Evolutionary conservation across 73 alveolate species (phyloP), one percentile per base, ranked within the genome.

Genomic region (Paraurostyla sp.): DNA sequence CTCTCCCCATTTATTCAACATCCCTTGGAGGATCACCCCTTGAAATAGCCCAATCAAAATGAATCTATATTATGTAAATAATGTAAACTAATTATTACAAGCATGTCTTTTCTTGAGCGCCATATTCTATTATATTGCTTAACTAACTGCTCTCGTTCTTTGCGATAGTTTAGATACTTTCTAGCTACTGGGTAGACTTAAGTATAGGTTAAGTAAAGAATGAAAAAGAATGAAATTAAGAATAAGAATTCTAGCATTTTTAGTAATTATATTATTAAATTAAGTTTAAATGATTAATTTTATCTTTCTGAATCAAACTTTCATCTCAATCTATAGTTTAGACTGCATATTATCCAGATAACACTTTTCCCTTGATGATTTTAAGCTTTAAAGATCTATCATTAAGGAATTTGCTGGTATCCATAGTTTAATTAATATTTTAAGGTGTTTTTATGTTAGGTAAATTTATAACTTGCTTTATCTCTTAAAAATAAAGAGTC

Each of bases 11-110:
- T 75, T 22, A 22, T 7, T 75, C 69, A 9, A 75, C 73, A 75
- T 75, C 73, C 13, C 29, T 48, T 13, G 69, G 73, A 4, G 87
- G 87, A 33, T 75, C 87, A 3, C 87, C 87, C 33, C 87, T 75
- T 7, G 69, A 43, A 16, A 75, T 75, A 2, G 87, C 87, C 87
- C 87, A 75, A 49, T 75, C 87, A 75, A 75, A 75, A 29, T 75
- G 87, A 32, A 75, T 75, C 87, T 75, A 75, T 49, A 4, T 46
- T 11, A 25, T 11, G 7, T 9, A 18, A 7, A 6, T 15, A 75
- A 29, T 22, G 6, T 22, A 3, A 75, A 43, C 40, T 33, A 54
- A 20, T 9, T 22, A 2, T 75, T 75, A 75, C 87, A 9, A 75
- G 87, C 87, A 75, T 75, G 40, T 75, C 87, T 23, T 49, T 75